Evolutionary conservation across 1,284 basidiomycete genomes (phyloP).

Genomic region (Puccinia horiana): DNA sequence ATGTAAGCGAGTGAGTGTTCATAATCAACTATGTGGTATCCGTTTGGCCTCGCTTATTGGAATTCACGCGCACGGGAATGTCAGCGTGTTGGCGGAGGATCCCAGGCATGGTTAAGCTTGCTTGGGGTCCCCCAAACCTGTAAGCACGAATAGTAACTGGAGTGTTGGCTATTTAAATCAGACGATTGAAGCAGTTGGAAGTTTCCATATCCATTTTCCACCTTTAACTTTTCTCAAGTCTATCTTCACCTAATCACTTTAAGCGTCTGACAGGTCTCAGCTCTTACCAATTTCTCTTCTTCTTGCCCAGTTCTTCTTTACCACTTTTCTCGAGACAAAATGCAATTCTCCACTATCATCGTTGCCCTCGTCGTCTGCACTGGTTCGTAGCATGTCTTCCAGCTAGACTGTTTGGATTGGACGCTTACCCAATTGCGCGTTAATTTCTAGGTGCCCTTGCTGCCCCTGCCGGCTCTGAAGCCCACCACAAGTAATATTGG

Average conservation of each 20-base stretch:
- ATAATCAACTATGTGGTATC: too few relatives aligned
- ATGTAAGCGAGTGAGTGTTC: too few relatives aligned
- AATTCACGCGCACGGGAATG: too few relatives aligned
- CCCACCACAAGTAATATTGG: background rate
- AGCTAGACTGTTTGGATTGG: background rate
- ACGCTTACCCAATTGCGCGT: too few relatives aligned
- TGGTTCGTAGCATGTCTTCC: background rate
- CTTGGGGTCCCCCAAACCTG: too few relatives aligned
- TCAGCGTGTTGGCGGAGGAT: too few relatives aligned
- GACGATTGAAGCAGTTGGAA: background rate
- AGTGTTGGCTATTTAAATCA: background rate
- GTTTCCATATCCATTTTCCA: background rate
- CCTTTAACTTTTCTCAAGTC: background rate
- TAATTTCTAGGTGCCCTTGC: background rate
- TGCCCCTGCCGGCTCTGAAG: background rate
- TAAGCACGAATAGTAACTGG: too few relatives aligned
- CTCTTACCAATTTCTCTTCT: background rate
- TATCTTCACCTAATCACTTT: background rate
- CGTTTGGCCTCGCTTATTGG: too few relatives aligned
- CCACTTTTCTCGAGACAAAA: background rate
- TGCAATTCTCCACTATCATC: slow-evolving; percentile 5
- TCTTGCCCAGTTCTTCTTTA: background rate
- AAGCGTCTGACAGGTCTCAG: slow-evolving; percentile 6
- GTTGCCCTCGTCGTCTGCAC: background rate
- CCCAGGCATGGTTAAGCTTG: background rate